Evolutionary conservation across 2,329 filamentous ascomycete species (phyloP), one percentile per base, ranked within the genome.

Genomic region (Nemania sp.): DNA sequence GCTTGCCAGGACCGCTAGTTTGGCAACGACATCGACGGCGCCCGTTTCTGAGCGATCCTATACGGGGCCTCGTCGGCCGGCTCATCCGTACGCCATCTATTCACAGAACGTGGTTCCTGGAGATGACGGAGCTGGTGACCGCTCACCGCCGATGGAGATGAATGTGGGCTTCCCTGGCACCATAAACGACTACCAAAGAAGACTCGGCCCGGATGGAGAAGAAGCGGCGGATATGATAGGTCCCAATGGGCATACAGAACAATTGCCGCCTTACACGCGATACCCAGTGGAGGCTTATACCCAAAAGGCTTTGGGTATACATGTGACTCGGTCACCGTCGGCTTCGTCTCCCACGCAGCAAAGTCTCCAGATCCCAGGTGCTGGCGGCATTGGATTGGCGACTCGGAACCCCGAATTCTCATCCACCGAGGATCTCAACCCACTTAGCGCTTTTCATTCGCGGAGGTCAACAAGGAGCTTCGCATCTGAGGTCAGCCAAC

Each of bases 31-130:
- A 13, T 87, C 90, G 7, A 92, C 90, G 12, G 78, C 84, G 46
- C 83, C 82, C 21, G 81, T 83, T 13, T 76, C 82, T 9, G 85
- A 83, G 72, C 82, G 77, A 65, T 83, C 87, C 2, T 86, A 88
- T 67, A 80, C 80, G 11, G 84, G 86, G 17, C 79, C 84, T 12
- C 84, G 81, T 51, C 86, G 86, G 2, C 92, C 92, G 9, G 86
- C 90, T 60, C 92, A 97, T 71, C 92, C 92, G 0, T 97, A 97
- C 72, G 85, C 83, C 42, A 85, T 96, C 81, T 97, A 97, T 69
- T 83, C 90, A 5, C 93, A 97, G 72, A 92, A 87, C 67, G 91
- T 90, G 0, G 82, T 86, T 4, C 75, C 81, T 0, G 86, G 57
- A 42, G 60, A 89, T 62, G 80, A 85, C 69, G 80, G 80, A 59